Conservation (phyloP, 148 eudicot genomes). For the Rhododendron mucronatum region DNA sequence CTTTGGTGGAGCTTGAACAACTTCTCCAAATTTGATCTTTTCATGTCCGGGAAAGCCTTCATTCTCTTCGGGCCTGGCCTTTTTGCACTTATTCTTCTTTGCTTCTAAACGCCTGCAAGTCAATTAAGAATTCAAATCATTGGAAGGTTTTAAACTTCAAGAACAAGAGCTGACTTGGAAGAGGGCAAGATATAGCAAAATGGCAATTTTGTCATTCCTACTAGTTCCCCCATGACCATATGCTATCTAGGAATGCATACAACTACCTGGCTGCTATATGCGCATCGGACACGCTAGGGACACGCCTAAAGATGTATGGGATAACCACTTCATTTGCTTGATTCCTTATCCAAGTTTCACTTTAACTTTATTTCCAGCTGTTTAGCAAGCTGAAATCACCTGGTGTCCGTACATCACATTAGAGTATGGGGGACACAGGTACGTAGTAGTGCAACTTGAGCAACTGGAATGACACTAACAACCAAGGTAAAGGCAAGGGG, state of each 20-base stretch:
- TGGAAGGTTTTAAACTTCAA: background rate
- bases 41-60: slow-evolving; percentile 58
- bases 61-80: slow-evolving; percentile 32
- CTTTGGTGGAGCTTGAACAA: slow-evolving; percentile 85
- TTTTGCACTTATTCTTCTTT: slow-evolving; percentile 66
- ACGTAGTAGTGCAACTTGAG: background rate
- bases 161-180: background rate
- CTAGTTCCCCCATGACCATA: background rate
- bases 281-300: background rate
- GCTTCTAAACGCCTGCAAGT: slow-evolving; percentile 57
- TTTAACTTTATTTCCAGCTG: background rate
- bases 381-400: background rate
- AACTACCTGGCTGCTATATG: background rate
- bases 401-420: background rate
- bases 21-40: slow-evolving; percentile 76
- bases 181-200: background rate
- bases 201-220: background rate
- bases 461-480: background rate
- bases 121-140: background rate
- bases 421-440: background rate
- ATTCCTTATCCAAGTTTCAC: background rate
- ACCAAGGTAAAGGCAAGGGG: background rate
- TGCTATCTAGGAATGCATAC: background rate
- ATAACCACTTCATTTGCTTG: background rate
- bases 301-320: background rate